Evolutionary conservation across 2,329 filamentous ascomycete species (phyloP), one percentile per base, ranked within the genome.

Genomic region (Triangularia verruculosa): DNA sequence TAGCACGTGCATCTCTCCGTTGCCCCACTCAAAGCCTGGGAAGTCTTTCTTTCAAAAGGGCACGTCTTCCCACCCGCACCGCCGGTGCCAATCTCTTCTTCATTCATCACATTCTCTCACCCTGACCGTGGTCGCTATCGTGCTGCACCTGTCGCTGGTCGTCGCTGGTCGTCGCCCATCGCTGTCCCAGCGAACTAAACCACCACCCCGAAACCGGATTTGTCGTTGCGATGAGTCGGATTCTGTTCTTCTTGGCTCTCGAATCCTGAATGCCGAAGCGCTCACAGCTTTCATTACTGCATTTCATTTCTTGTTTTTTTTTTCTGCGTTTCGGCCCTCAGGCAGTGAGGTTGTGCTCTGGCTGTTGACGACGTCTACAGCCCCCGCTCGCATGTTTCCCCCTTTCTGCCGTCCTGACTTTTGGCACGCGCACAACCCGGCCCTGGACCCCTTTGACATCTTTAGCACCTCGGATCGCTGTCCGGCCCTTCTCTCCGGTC

Each of bases 11-110:
- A 43, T 20, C 43, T 34, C 34, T 25, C 20, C 53, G 25, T 61
- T 61, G 62, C 65, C 65, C 69, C 68, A 68, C 57, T 62, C 53
- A 30, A 27, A 11, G 17, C 54, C 43, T 58, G 22, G 57, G n/a
- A 62, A 43, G 51, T 52, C 34, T 59, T 66, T 65, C 52, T 61
- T 69, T 69, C 66, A 71, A 71, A 71, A 70, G 55, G 63, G 67
- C 59, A 56, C 20, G 61, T 56, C 61, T 61, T 70, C 69, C 70
- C 68, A 61, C 66, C 61, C 59, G 17, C 57, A 51, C 51, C 12
- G 22, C 47, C 30, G 53, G 55, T 57, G 56, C 15, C 32, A 61
- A 43, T 61, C 61, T 67, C 62, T 66, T 62, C 62, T 61, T 66
- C 61, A 65, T 32, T 64, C 64, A 62, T 54, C 52, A 43, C 51